Base-by-base conservation (phyloP, 2,329 filamentous ascomycete genomes). In the Drechslerella stenobrocha region DNA sequence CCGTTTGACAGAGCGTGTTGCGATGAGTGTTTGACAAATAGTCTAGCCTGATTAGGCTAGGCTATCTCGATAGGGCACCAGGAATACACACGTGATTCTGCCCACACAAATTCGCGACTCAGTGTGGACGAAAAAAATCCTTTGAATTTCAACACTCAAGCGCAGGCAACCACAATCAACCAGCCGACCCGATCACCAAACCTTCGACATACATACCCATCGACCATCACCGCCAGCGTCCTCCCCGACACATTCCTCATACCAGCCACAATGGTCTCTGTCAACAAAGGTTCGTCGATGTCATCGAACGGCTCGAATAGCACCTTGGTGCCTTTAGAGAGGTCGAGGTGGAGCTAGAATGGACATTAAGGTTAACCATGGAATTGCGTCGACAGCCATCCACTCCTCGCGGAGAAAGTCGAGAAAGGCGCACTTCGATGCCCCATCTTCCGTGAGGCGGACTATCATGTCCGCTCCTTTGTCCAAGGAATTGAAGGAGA, bases 371-470 rank as follows among this genome's bases (percentile, higher is more conserved):
- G 42, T 34, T 61, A 48, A 58, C 52, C 40, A 55, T 61, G 23
- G 40, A 28, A 58, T n/a, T 37, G 24, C 7, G 46, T 56, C 23
- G 37, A 48, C 73, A 87, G 84, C 78, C 76, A 77, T 90, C 77
- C 79, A 83, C 80, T 89, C 89, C 80, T 96, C 90, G 78, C 87
- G 92, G 82, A 88, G 92, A 83, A 98, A 98, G 90, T 93, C 90
- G 82, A 90, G 93, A 81, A 96, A 96, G 85, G 89, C 90, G 79
- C 92, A 98, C 85, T 98, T 95, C 86, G 83, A 84, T 79, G 93
- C 93, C 74, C 90, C 91, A 75, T 96, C 91, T 79, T 90, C 88
- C 83, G 84, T 89, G 78, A 91, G 93, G 81, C 90, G 93, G 79
- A 84, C 87, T 76, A 96, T 96, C 83, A 96, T 98, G 91, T 92